Percentiles rank a stretch among this genome's conserved stretches.
Evolutionary conservation across 1,139 yeast species (phyloP).

Genomic region (Scheffersomyces quercinus): DNA sequence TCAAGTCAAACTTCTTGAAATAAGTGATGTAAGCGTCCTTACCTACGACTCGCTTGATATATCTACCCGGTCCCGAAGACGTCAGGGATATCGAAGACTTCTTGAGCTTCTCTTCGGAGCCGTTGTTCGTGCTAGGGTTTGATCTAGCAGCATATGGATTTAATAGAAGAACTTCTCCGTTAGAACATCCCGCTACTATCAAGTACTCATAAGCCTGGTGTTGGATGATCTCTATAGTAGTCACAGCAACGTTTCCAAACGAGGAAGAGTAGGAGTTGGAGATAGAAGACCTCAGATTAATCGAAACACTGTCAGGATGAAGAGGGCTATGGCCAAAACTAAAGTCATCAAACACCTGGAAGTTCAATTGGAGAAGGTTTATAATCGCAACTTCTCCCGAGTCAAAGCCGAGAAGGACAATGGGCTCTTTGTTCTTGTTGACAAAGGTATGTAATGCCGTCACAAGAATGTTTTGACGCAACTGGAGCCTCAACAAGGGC

Average conservation of each 20-base stretch:
- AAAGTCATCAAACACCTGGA: constrained; percentile 27
- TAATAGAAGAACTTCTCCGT: constrained; percentile 41
- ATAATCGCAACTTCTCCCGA: constrained; percentile 35
- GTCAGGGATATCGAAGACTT: constrained; percentile 1
- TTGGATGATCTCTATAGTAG: constrained; percentile 32
- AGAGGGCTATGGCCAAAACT: constrained; percentile 9
- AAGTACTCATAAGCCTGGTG: constrained; percentile 34
- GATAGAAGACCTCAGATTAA: constrained; percentile 7
- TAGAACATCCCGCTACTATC: constrained; percentile 40
- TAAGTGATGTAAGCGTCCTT: constrained; percentile 38
- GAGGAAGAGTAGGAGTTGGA: constrained; percentile 5
- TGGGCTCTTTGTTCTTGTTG: constrained; percentile 20
- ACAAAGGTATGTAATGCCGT: constrained; percentile 33
- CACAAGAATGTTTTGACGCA: constrained; percentile 25
- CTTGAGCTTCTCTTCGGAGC: constrained; percentile 6
- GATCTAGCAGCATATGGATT: constrained; percentile 25
- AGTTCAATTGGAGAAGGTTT: constrained; percentile 29
- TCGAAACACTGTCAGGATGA: constrained; percentile 11
- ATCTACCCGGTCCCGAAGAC: constrained; percentile 10
- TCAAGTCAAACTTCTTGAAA: constrained; percentile 41
- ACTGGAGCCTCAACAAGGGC: constrained; percentile 36
- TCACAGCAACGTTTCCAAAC: constrained; percentile 23
- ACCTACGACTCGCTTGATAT: constrained; percentile 31
- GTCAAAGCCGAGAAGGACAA: constrained; percentile 37
- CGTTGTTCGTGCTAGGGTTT: constrained; percentile 10